phyloP scores from a whole-genome alignment of 257 asterid species.

The Ajuga chamaepitys region DNA sequence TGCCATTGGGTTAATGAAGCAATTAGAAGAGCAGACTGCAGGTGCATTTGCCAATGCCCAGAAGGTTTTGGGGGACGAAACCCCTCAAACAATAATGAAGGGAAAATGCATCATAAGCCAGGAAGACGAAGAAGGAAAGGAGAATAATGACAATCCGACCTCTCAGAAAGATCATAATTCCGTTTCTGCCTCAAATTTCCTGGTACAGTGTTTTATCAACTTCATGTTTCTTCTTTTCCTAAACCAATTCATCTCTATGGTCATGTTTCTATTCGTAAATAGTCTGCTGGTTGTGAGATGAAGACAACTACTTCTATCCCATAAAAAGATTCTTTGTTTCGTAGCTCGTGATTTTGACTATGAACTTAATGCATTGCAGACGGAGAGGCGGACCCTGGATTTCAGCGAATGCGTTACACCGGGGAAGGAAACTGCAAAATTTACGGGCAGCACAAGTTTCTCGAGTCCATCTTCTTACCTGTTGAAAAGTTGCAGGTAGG shows the following conservation, averaged over 20 bases:
- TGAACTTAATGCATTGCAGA: slow-evolving; percentile 31
- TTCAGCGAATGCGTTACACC: slow-evolving; percentile 95
- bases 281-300: too few relatives aligned
- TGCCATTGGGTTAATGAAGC: slow-evolving; percentile 92
- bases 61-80: slow-evolving; percentile 81
- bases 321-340: neutral
- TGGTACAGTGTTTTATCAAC: slow-evolving; percentile 30
- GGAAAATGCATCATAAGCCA: slow-evolving; percentile 23
- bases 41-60: slow-evolving; percentile 89
- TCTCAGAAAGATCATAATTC: slow-evolving; percentile 22
- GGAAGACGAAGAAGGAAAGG: slow-evolving; percentile 24
- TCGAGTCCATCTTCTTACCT: slow-evolving; percentile 68
- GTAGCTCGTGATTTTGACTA: neutral
- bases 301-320: too few relatives aligned
- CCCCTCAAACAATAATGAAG: slow-evolving; percentile 72
- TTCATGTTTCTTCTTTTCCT: too few relatives aligned
- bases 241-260: too few relatives aligned
- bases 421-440: slow-evolving; percentile 39
- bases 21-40: slow-evolving; percentile 87
- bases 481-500: slow-evolving; percentile 62
- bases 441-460: slow-evolving; percentile 24
- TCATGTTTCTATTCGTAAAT: too few relatives aligned
- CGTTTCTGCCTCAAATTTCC: slow-evolving; percentile 24
- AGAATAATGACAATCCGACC: slow-evolving; percentile 19
- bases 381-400: slow-evolving; percentile 78